Base-by-base conservation (phyloP, 2,329 filamentous ascomycete genomes). In the Beauveria bassiana region DNA sequence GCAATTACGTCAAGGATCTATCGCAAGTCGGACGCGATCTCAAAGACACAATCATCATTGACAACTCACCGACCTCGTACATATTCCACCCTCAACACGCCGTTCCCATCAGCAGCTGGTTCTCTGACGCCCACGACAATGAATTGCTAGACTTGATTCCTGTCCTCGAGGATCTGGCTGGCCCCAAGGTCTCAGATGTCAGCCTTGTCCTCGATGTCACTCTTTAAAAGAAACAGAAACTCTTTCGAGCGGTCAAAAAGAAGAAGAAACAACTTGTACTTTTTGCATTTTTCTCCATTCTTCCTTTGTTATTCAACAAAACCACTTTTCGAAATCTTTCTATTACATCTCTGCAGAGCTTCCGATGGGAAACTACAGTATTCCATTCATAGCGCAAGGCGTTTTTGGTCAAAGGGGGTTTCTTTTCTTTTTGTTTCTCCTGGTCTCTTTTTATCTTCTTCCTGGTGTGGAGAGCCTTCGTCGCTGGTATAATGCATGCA, bases 71-170 rank as follows among this genome's bases (percentile, higher is more conserved):
- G 2, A 99, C 95, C 5, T 98, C 93, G 14, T 99, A 99, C 79
- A 98, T 99, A 70, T 99, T 99, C 83, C 95, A 99, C 73, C 95
- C 95, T 26, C 93, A 99, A 79, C 95, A 99, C 74, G 95, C 95
- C 64, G 93, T 99, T 55, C 95, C 95, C 28, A 99, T 99, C 78
- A 97, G 93, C 84, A 98, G 93, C 81, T 99, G 95, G 95, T 99
- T 99, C 79, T 97, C 93, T 67, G 95, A 99, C 77, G 95, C 95
- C 64, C 95, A 99, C 77, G 95, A 99, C 79, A 99, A 99, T 77
- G 95, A 99, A 81, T 83, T 99, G 65, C 82, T 99, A 70, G 95
- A 99, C 74, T 81, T 99, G 69, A 98, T 99, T 74, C 95, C 95
- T 59, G 95, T 99, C 69, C 91, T 99, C 67, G 95, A 99, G 81